Evolutionary conservation across 139 green algal genomes (phyloP), one percentile per base, ranked within the genome.

Genomic region (Chlorella sorokiniana): DNA sequence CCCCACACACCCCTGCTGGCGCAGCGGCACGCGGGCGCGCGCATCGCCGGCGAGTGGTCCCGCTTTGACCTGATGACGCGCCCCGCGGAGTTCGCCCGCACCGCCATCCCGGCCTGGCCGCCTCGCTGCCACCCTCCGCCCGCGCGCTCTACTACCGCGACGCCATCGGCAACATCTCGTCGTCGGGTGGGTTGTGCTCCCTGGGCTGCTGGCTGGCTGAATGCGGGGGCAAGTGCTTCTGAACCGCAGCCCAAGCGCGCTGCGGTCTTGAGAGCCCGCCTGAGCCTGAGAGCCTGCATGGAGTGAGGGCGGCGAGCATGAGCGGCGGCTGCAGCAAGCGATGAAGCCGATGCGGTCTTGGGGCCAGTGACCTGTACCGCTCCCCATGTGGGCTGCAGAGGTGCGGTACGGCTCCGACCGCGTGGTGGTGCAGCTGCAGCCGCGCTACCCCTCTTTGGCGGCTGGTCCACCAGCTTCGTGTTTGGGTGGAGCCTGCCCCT

Each of bases 141-240:
- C 73, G 88, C 76, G 85, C 82, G 0, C 73, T 97, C 8, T 98
- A 97, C 89, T 98, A 92, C 83, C 82, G 89, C 8, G 95, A 98
- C 76, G 88, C 91, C 35, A 98, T 98, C 61, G 95, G 95, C 68
- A 98, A 98, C 82, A 94, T 98, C 81, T 96, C 91, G 45, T 93
- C 90, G 45, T 95, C 93, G 10, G 75, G 75, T 81, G 75, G 9
- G 71, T 42, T 1, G 23, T 23, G 5, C 1, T 20, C 16, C 63
- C 29, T 65, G 59, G 25, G 59, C 8, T 1, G n/a, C n/a, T n/a
- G n/a, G n/a, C n/a, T n/a, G n/a, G n/a, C n/a, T n/a, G n/a, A n/a
- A n/a, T n/a, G n/a, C n/a, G n/a, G n/a, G n/a, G n/a, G n/a, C n/a
- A n/a, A n/a, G n/a, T n/a, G n/a, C n/a, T n/a, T n/a, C n/a, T n/a